Evolutionary conservation across 371 early-diverging fungal species (phyloP), one percentile per base, ranked within the genome.

Genomic region (Syncephalastrum racemosum): DNA sequence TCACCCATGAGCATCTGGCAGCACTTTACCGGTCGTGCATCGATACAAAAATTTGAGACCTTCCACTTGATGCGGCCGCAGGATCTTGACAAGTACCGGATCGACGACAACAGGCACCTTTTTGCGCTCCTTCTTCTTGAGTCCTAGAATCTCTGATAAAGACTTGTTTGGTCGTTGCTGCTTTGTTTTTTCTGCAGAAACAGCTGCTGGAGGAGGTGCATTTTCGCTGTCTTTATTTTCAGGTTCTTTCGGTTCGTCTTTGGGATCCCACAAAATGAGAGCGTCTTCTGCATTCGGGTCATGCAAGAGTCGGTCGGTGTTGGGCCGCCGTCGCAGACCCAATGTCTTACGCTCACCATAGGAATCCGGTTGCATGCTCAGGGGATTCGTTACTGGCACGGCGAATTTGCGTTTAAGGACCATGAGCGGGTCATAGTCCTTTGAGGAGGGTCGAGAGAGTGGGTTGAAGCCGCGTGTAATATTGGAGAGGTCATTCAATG

Each of bases 31-130:
- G 1, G 95, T 96, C 0, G 89, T 84, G 71, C 98, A 98, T 40
- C 92, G 83, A 78, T 90, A 98, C 60, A 98, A 67, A 64, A 98
- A 98, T 50, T 68, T 63, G 15, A 78, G 94, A 45, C 98, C 98
- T 63, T 97, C 97, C 15, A 96, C 80, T 64, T 98, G 96, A 73
- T 98, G 98, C 0, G 97, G 97, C 5, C 98, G 86, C 56, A 98
- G 63, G n/a, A 93, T 85, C 56, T 83, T 81, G 2, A 85, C 83
- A 2, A 98, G 78, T 0, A 83, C 73, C 4, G 98, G 98, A 72
- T 98, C 98, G 10, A 88, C 83, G 19, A 86, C 82, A 16, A 87
- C 88, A 62, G 81, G 84, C 2, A 74, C 80, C 47, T 82, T 52
- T 16, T 71, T 73, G 12, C 67, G 44, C 61, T 82, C 73, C 66